Conservation (phyloP, 2,329 filamentous ascomycete genomes). For the Neocatenulostroma microsporum region DNA sequence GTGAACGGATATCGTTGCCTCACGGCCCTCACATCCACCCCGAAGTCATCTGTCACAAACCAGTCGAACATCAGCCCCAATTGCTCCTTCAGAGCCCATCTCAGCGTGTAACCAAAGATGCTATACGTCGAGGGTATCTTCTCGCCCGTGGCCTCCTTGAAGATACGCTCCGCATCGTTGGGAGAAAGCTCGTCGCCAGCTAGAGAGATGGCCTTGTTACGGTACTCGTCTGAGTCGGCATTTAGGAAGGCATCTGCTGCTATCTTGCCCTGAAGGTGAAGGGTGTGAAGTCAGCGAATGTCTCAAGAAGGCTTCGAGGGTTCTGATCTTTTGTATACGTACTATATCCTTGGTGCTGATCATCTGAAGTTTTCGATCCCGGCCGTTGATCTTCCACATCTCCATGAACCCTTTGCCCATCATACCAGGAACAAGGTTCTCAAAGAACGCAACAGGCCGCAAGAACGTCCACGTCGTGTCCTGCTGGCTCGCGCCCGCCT, state of each 20-base stretch:
- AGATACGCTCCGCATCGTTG: slow-evolving; percentile 38
- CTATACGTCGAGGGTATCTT: slow-evolving; percentile 38
- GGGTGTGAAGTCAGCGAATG: slow-evolving; percentile 31
- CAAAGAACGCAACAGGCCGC: slow-evolving; percentile 56
- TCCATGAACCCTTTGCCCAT: slow-evolving; percentile 43
- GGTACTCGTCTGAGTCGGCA: slow-evolving; percentile 34
- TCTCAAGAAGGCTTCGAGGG: no score
- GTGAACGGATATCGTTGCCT: slow-evolving; percentile 39
- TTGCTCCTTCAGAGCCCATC: slow-evolving; percentile 33
- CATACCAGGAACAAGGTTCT: slow-evolving; percentile 47
- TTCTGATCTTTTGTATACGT: no score
- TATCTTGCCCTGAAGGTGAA: no score
- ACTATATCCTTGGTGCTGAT: slow-evolving; percentile 30
- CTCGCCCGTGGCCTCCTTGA: slow-evolving; percentile 40
- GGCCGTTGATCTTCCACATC: slow-evolving; percentile 30
- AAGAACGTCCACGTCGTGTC: slow-evolving; percentile 55
- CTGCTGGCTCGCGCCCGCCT: slow-evolving; percentile 32
- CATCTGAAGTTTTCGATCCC: slow-evolving; percentile 27
- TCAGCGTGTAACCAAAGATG: slow-evolving; percentile 34
- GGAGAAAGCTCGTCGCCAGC: slow-evolving; percentile 48
- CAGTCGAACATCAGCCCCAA: slow-evolving; percentile 34
- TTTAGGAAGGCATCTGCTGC: slow-evolving; percentile 44
- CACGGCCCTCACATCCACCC: slow-evolving; percentile 38
- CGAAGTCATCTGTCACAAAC: slow-evolving; percentile 44
- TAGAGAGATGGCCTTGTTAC: slow-evolving; percentile 39